phyloP scores from a whole-genome alignment of 2,329 filamentous ascomycete species.

The Zymoseptoria brevis region DNA sequence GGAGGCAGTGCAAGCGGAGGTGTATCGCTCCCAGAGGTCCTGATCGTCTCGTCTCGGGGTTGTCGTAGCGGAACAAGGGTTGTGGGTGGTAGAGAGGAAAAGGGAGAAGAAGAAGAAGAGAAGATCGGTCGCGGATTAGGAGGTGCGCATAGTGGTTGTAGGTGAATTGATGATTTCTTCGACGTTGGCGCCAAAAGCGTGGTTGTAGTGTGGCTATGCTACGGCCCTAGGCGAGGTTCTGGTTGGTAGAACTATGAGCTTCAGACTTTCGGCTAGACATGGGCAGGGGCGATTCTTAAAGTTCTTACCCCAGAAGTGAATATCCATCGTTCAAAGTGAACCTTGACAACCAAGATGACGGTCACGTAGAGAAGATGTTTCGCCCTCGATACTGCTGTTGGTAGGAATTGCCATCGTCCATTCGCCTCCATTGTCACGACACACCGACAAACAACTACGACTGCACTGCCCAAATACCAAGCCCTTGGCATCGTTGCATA shows the following conservation, averaged over 20 bases:
- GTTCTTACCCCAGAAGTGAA: not conserved
- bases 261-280: not conserved
- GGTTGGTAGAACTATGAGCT: not conserved
- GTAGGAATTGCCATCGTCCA: not conserved
- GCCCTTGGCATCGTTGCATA: not conserved
- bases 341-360: not conserved
- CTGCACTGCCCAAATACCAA: not conserved
- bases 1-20: not conserved
- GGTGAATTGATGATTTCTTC: not conserved
- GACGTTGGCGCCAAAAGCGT: not conserved
- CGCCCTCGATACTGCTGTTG: not conserved
- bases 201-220: not conserved
- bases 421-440: not conserved
- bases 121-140: not conserved
- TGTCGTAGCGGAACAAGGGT: not conserved
- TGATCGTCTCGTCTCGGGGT: not conserved
- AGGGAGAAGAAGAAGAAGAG: not conserved
- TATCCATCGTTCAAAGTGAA: not conserved
- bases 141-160: not conserved
- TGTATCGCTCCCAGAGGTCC: not conserved
- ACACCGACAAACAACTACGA: not conserved
- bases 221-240: not conserved
- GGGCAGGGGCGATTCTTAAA: not conserved
- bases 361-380: not conserved
- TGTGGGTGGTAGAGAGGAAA: not conserved